Base-by-base conservation (phyloP, 2,329 filamentous ascomycete species). In the Sporothrix sp. region DNA sequence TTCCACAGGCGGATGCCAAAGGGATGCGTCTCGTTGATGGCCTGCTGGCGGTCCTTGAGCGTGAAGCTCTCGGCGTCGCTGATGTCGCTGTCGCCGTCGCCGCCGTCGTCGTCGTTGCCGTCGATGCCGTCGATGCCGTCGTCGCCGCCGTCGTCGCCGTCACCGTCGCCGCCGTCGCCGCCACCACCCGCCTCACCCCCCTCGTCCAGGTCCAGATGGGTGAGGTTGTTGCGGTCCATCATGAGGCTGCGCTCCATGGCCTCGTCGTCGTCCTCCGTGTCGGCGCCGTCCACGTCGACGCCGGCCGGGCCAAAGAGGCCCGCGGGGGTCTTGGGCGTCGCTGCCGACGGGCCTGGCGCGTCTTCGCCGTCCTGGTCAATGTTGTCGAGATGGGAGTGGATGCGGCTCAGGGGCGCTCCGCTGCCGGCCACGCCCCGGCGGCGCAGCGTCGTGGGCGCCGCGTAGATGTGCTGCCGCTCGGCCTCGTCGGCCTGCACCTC, bases 1-100 rank as follows among this genome's bases (percentile, higher is more conserved):
- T 98, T 98, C 93, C 93, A 98, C 56, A 98, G 87, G 65, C 94
- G 83, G 64, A 98, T 97, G 73, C 93, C 93, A 61, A 98, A 98
- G 0, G 93, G 93, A 73, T 98, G 93, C 0, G 93, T 98, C 66
- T 95, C 85, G 69, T 98, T 98, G 73, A 98, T 98, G 57, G 93
- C 93, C 65, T 95, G 83, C 68, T 98, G 93, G 51, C 93, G 82
- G 66, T 98, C 93, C 66, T 94, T 95, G 60, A 98, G 77, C 0
- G 93, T 98, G 65, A 98, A 98, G 70, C 91, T 97, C 69, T 96
- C 93, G 1, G 93, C 86, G 60, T 97, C 93, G 65, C 91, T 96
- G 47, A 90, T 62, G 53, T 85, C 81, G 52, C 71, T 81, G 28
- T 86, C 83, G 18, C 85, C 85, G 9, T 84, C 81, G 37, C 77